Evolutionary conservation across 225 moss, liverwort and hornwort genomes (phyloP).

Genomic region (Sphagnum tenellum): DNA sequence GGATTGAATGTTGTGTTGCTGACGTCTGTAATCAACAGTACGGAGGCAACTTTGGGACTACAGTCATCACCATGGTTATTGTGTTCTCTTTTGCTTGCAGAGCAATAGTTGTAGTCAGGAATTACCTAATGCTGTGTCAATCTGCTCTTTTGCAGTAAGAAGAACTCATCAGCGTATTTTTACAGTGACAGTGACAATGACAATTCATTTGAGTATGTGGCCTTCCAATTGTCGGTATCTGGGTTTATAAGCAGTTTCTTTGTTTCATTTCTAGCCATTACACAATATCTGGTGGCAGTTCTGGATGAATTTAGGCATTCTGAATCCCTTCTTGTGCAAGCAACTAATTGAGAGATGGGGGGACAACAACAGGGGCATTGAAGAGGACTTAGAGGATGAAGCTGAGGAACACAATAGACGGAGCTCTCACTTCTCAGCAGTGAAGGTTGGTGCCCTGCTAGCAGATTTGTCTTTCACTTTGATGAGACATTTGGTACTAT

Average conservation of each 20-base stretch:
- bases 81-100: too few relatives aligned
- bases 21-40: too few relatives aligned
- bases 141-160: constrained; percentile 22
- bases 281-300: not conserved
- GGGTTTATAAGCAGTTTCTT: not conserved
- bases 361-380: not conserved
- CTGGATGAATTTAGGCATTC: not conserved
- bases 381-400: constrained; percentile 3
- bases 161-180: constrained; percentile 53
- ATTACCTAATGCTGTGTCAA: too few relatives aligned
- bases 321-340: not conserved
- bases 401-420: not conserved
- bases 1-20: too few relatives aligned
- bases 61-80: too few relatives aligned
- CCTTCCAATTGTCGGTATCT: not conserved
- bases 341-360: too few relatives aligned
- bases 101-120: too few relatives aligned
- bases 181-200: constrained; percentile 63
- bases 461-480: not conserved
- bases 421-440: not conserved
- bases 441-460: constrained; percentile 1
- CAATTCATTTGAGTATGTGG: constrained; percentile 27
- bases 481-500: too few relatives aligned
- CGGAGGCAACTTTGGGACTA: too few relatives aligned
- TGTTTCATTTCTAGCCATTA: not conserved